Evolutionary conservation across 1,139 yeast species (phyloP).

Genomic region (Lodderomyces orthopsilosis): DNA sequence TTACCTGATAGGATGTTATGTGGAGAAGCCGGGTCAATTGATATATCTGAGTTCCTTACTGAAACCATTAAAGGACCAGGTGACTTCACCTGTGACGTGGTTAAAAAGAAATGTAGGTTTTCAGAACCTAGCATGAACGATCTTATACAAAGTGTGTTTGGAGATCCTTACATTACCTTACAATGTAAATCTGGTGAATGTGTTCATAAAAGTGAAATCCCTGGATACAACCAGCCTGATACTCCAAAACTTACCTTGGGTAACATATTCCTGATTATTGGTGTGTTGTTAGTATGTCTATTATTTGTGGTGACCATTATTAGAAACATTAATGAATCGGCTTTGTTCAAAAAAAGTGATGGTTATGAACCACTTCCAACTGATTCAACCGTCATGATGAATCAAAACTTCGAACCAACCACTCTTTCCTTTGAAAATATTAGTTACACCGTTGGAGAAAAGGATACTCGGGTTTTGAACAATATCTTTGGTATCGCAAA

Average conservation of each 20-base stretch:
- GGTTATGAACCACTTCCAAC: constrained; percentile 26
- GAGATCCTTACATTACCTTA: constrained; percentile 83
- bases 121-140: constrained; percentile 97
- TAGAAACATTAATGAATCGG: constrained; percentile 59
- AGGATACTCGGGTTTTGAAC: constrained; percentile 46
- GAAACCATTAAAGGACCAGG: constrained; percentile 94
- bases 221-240: constrained; percentile 79
- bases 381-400: constrained; percentile 36
- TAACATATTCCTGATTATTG: constrained; percentile 48
- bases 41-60: constrained; percentile 85
- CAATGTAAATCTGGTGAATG: constrained; percentile 87
- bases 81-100: constrained; percentile 76
- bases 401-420: constrained; percentile 68
- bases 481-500: constrained; percentile 70
- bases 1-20: constrained; percentile 91
- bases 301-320: constrained; percentile 40
- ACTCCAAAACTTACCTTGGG: constrained; percentile 47
- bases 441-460: constrained; percentile 52
- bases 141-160: constrained; percentile 83
- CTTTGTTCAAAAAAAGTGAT: constrained; percentile 47
- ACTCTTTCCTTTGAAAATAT: constrained; percentile 73
- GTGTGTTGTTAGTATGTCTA: constrained; percentile 45
- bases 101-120: constrained; percentile 62
- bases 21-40: constrained; percentile 92
- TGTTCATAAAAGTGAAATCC: constrained; percentile 85